Conservation (phyloP, 768 basidiomycete genomes). For the Piloderma croceum region DNA sequence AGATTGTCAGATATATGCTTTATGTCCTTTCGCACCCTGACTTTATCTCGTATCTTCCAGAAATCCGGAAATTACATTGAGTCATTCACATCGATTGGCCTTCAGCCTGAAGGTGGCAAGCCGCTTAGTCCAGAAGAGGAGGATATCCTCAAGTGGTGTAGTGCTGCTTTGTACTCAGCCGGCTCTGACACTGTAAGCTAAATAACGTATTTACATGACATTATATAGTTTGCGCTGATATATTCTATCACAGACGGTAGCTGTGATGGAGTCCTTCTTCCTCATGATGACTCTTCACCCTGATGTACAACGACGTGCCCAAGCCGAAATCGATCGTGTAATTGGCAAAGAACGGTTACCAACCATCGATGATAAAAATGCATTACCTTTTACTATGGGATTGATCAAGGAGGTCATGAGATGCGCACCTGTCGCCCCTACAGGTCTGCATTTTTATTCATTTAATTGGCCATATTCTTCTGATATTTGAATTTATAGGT, state of each 20-base stretch:
- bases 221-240: neutral
- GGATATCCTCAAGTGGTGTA: constrained; percentile 10
- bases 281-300: constrained; percentile 15
- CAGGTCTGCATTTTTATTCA: no score
- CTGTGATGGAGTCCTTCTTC: constrained; percentile 13
- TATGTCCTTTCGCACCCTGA: neutral
- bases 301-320: constrained; percentile 10
- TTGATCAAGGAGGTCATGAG: constrained; percentile 12
- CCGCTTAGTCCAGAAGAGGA: neutral
- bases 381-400: constrained; percentile 4
- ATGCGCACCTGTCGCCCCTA: constrained; percentile 8
- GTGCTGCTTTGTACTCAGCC: constrained; percentile 10
- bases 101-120: constrained; percentile 20
- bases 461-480: no score
- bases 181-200: constrained; percentile 16
- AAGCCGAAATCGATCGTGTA: constrained; percentile 11
- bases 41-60: constrained; percentile 6
- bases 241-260: constrained; percentile 1
- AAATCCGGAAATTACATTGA: constrained; percentile 20
- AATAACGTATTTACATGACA: no score
- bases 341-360: constrained; percentile 11
- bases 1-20: constrained; percentile 21
- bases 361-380: constrained; percentile 1
- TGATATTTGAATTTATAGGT: no score
- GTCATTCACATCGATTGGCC: constrained; percentile 30